Evolutionary conservation across 139 green algal genomes (phyloP), one percentile per base, ranked within the genome.

Genomic region (Tetratostichococcus sp.): DNA sequence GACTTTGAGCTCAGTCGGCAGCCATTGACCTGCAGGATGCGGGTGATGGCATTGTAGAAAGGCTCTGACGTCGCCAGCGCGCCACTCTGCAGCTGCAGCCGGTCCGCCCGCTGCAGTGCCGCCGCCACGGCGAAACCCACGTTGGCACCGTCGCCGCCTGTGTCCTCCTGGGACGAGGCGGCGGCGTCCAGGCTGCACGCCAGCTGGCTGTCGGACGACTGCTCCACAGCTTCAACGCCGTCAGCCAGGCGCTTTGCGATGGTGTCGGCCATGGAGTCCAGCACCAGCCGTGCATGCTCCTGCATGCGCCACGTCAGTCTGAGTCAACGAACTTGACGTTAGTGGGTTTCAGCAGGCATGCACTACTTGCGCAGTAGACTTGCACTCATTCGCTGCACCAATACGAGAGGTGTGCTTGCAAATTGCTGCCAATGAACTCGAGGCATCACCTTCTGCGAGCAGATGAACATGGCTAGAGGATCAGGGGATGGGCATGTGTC

Each of bases 1-100:
- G n/a, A n/a, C n/a, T n/a, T n/a, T n/a, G n/a, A n/a, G n/a, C n/a
- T n/a, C n/a, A n/a, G n/a, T n/a, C n/a, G n/a, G n/a, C n/a, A n/a
- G n/a, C n/a, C n/a, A n/a, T n/a, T n/a, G n/a, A n/a, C 50, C 50
- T 62, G 50, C 50, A 62, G 50, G 50, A 62, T 71, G 67, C 67
- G 35, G 31, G 67, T 57, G 35, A 25, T 57, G 67, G 67, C 35
- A 22, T 28, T 22, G 31, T 1, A 4, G 67, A 35, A 71, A 30
- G 31, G 31, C 31, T 39, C 6, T 1, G 32, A 71, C 31, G 32
- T 28, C 16, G 32, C 67, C 4, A 43, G 35, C 67, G 50, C 19
- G 19, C 19, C 19, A 17, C 50, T 62, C 67, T 57, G 67, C 67
- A 71, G 67, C 67, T 57, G 31, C 67, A 71, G 31, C 67, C 35